Evolutionary conservation across 2,329 filamentous ascomycete genomes (phyloP).

Genomic region (Fusarium veterinarium): DNA sequence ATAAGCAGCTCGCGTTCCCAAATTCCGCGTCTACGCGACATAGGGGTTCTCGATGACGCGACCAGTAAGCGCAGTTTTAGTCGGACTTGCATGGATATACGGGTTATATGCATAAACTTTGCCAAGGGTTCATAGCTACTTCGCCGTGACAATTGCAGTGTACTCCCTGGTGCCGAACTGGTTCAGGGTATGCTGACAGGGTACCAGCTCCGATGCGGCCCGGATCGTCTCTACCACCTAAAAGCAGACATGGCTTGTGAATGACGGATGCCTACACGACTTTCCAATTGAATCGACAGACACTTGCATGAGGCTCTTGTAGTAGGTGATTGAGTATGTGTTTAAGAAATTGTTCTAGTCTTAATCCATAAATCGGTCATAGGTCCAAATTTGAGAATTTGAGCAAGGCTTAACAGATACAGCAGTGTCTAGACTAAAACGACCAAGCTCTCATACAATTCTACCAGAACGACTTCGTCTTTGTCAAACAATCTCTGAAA

Average conservation of each 20-base stretch:
- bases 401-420: rapidly evolving
- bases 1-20: not conserved
- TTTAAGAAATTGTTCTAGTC: too few relatives aligned
- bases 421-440: rapidly evolving
- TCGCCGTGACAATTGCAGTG: not conserved
- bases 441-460: not conserved
- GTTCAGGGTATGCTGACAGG: not conserved
- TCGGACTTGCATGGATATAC: not conserved
- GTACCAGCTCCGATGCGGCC: not conserved
- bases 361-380: not conserved
- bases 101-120: not conserved
- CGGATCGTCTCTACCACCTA: not conserved
- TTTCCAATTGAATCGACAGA: not conserved
- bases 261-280: not conserved
- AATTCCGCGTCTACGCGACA: not conserved
- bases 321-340: not conserved
- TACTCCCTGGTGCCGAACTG: not conserved
- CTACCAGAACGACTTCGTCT: rapidly evolving
- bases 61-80: not conserved
- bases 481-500: not conserved
- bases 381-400: not conserved
- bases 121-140: not conserved
- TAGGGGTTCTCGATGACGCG: not conserved
- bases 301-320: not conserved
- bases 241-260: not conserved